Percentiles rank a stretch among this genome's conserved stretches.
Conservation (phyloP, 148 eudicot species). For the Heliamphora exappendiculata region DNA sequence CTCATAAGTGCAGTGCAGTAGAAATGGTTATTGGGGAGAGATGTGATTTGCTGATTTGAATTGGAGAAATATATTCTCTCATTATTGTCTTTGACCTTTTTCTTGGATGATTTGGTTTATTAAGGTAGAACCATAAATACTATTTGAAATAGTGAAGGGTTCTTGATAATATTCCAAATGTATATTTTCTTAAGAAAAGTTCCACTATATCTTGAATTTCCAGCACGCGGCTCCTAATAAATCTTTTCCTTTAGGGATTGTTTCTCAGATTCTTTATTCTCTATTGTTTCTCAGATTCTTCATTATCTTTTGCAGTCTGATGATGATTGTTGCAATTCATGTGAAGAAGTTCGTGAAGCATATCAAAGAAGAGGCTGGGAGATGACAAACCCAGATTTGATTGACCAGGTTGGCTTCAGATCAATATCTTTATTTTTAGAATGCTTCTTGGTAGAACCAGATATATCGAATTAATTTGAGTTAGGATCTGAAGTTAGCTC, state of each 20-base stretch:
- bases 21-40: background rate
- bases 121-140: too few species aligned
- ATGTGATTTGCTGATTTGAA: background rate
- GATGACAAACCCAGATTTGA: conserved; percentile 61
- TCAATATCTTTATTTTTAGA: background rate
- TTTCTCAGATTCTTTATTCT: too few species aligned
- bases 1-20: background rate
- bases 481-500: background rate
- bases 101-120: background rate
- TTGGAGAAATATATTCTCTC: background rate
- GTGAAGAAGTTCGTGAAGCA: conserved; percentile 99
- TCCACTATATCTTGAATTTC: background rate
- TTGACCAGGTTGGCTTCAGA: conserved; percentile 57
- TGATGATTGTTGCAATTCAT: conserved; percentile 90
- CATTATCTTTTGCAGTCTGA: conserved; percentile 57
- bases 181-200: background rate
- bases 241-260: background rate
- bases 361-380: conserved; percentile 91
- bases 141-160: too few species aligned
- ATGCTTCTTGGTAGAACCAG: background rate
- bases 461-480: background rate
- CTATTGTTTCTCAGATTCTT: background rate
- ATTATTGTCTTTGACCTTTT: background rate
- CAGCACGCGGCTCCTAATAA: background rate
- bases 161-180: too few species aligned